phyloP scores from a whole-genome alignment of 352 stramenopile genomes.

The Pythium insidiosum region DNA sequence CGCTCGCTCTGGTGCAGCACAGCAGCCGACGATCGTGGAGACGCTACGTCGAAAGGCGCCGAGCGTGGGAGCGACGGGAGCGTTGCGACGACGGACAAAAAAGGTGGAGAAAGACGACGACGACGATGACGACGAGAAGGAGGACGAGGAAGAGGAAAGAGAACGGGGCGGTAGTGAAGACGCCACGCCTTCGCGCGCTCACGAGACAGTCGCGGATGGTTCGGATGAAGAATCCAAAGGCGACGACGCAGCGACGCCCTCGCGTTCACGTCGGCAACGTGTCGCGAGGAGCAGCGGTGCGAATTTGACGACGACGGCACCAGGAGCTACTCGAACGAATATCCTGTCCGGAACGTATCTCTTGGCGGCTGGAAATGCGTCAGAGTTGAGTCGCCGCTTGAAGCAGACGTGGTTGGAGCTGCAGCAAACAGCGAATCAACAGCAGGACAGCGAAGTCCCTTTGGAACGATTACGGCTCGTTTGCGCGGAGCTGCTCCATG shows the following conservation, averaged over 20 bases:
- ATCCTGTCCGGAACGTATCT: slow-evolving; percentile 23
- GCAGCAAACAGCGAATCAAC: slow-evolving; percentile 30
- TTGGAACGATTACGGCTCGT: slow-evolving; percentile 32
- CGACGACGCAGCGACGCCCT: neutral
- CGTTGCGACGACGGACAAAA: neutral
- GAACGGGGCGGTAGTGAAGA: neutral
- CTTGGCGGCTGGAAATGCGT: slow-evolving; percentile 20
- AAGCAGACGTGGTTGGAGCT: slow-evolving; percentile 43
- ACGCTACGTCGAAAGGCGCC: neutral
- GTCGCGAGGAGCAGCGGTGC: neutral
- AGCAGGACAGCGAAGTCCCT: slow-evolving; percentile 28
- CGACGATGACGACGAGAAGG: neutral
- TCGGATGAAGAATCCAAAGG: slow-evolving; percentile 1
- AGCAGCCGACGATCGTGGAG: neutral
- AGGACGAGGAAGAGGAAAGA: neutral
- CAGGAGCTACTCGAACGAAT: neutral
- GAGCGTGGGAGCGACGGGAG: neutral
- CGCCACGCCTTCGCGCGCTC: no score
- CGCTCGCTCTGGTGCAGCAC: no score
- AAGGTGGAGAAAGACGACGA: neutral
- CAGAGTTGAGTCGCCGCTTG: slow-evolving; percentile 36
- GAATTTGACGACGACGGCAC: neutral
- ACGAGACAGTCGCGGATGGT: no score
- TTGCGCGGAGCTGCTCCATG: slow-evolving; percentile 46
- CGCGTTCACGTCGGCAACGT: neutral